These are phyloP conservation scores for Podila horticola DNA, from an alignment of 192 early-diverging fungal genomes.

Conservation along the genomic window DNA sequence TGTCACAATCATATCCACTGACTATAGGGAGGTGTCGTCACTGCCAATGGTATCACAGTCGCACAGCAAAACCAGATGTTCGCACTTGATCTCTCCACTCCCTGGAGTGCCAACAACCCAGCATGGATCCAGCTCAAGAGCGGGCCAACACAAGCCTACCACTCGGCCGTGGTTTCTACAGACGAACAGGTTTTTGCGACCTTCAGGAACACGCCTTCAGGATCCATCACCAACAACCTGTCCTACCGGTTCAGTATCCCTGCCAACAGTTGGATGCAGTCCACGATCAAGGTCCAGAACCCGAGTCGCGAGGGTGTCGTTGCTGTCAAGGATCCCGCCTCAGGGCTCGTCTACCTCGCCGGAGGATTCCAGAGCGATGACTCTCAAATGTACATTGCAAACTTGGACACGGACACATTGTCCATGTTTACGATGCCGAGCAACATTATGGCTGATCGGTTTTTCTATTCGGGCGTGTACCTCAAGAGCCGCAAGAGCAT, in stretches of 20 bases:
- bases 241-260: slow-evolving; percentile 2
- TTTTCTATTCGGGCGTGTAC: slow-evolving; percentile 7
- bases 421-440: slow-evolving; percentile 16
- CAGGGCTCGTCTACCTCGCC: slow-evolving; percentile 13
- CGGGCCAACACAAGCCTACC: slow-evolving; percentile 7
- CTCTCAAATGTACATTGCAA: slow-evolving; percentile 20
- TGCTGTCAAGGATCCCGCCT: slow-evolving; percentile 3
- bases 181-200: slow-evolving; percentile 14
- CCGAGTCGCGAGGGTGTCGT: slow-evolving; percentile 5
- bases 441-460: slow-evolving; percentile 8
- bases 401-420: slow-evolving; percentile 7
- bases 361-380: slow-evolving; percentile 21
- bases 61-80: slow-evolving; percentile 21
- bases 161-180: slow-evolving; percentile 7
- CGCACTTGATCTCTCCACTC: slow-evolving; percentile 5
- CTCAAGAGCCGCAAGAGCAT: slow-evolving; percentile 14
- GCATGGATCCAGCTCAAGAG: slow-evolving; percentile 9
- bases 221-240: neutral
- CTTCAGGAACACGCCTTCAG: neutral
- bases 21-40: slow-evolving; percentile 3
- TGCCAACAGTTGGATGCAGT: slow-evolving; percentile 8
- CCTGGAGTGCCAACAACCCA: slow-evolving; percentile 1
- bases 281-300: slow-evolving; percentile 10
- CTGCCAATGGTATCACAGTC: slow-evolving; percentile 4
- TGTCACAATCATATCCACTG: neutral